These are phyloP conservation scores for Blastocystis hominis DNA, from an alignment of 352 stramenopile species.

Conservation along the genomic window DNA sequence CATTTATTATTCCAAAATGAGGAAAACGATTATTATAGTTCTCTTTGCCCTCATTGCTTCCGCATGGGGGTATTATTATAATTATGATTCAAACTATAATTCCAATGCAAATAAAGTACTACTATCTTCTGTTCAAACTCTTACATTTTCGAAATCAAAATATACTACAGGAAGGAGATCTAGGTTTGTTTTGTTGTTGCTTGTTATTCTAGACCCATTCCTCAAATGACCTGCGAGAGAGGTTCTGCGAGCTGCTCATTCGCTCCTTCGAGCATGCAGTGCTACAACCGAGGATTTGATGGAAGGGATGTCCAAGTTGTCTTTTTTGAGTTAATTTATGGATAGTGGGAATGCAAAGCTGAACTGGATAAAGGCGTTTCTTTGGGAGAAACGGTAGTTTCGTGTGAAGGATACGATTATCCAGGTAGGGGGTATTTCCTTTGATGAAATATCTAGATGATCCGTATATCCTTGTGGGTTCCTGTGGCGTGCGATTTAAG, in stretches of 20 bases:
- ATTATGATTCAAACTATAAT: too few relatives aligned
- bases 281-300: conserved; percentile 44
- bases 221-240: conserved; percentile 45
- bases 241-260: conserved; percentile 1
- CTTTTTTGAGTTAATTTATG: not conserved
- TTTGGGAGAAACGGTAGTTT: conserved; percentile 24
- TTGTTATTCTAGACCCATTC: conserved; percentile 33
- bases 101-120: not conserved
- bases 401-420: conserved; percentile 51
- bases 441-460: not conserved
- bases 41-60: too few relatives aligned
- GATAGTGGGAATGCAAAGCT: conserved; percentile 52
- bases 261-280: conserved; percentile 42
- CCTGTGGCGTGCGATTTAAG: conserved; percentile 3
- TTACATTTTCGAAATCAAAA: conserved; percentile 25
- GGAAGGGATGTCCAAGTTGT: conserved; percentile 22
- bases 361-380: conserved; percentile 38
- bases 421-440: not conserved
- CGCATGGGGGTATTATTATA: too few relatives aligned
- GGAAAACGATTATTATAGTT: too few relatives aligned
- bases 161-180: conserved; percentile 43
- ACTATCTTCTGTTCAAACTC: not conserved
- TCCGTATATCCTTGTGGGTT: conserved; percentile 41
- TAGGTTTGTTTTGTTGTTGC: not conserved
- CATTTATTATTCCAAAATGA: too few relatives aligned